A percentile compares a stretch with the other conserved stretches of the same genome.
These are phyloP conservation scores for Gomphus bonarii DNA, from an alignment of 1,284 basidiomycete genomes.

Conservation along the genomic window DNA sequence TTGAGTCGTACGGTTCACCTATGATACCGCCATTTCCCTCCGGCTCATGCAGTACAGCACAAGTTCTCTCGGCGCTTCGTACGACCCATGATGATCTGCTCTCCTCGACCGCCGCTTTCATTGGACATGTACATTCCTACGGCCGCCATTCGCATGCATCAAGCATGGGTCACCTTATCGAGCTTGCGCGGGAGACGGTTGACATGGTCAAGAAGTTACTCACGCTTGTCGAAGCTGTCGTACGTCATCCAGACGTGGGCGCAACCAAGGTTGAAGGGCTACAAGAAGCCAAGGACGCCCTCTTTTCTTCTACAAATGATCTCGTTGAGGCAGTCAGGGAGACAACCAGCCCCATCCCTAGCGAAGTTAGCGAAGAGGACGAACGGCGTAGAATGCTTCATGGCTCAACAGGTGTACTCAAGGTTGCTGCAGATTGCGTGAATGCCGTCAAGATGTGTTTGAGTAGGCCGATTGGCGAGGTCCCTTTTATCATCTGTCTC, in stretches of 20 bases:
- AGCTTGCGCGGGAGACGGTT: conserved; percentile 87
- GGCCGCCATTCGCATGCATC: conserved; percentile 82
- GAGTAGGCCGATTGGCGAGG: conserved; percentile 47
- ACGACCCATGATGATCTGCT: conserved; percentile 82
- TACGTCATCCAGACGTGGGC: conserved; percentile 50
- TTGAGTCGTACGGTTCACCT: conserved; percentile 35
- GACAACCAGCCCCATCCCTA: conserved; percentile 35
- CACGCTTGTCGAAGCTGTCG: conserved; percentile 86
- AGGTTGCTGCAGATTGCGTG: conserved; percentile 84
- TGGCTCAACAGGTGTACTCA: conserved; percentile 78
- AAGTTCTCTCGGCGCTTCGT: conserved; percentile 62
- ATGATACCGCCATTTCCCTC: conserved; percentile 51
- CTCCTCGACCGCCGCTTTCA: conserved; percentile 92
- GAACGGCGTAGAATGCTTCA: conserved; percentile 70
- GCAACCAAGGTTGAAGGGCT: conserved; percentile 47
- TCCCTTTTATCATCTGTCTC: conserved; percentile 53
- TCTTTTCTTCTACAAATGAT: conserved; percentile 80
- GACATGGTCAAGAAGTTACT: conserved; percentile 87
- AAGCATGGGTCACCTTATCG: conserved; percentile 87
- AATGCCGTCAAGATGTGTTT: conserved; percentile 73
- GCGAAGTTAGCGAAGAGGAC: conserved; percentile 61
- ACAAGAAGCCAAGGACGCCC: conserved; percentile 62
- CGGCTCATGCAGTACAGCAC: conserved; percentile 53
- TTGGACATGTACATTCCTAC: conserved; percentile 93
- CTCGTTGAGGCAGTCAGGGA: conserved; percentile 81